A percentile compares a stretch with the other conserved stretches of the same genome.
Conservation (phyloP, 2,329 filamentous ascomycete genomes). For the Coniochaeta sp. region DNA sequence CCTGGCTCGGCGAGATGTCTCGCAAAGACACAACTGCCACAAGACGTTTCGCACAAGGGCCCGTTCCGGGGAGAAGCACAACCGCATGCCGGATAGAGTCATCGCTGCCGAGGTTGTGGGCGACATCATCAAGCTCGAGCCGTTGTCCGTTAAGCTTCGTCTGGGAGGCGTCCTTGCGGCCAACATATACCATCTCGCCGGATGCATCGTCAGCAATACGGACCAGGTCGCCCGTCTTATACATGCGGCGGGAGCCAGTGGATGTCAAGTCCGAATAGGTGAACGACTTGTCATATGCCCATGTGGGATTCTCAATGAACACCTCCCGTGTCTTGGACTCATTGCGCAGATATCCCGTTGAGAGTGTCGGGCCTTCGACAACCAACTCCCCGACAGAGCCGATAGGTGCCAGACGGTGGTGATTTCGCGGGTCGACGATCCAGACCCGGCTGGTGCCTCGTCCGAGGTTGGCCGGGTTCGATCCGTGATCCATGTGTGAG, state of each 20-base stretch:
- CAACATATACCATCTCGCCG: constrained; percentile 14
- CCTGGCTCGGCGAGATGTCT: constrained; percentile 5
- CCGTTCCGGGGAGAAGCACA: constrained; percentile 1
- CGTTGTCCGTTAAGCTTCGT: constrained; percentile 17
- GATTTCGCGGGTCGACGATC: constrained; percentile 14
- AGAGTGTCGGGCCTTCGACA: constrained; percentile 25
- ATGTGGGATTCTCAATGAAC: constrained; percentile 9
- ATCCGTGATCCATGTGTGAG: neutral
- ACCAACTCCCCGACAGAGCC: constrained; percentile 21
- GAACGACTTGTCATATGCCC: constrained; percentile 7
- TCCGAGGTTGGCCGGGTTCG: neutral
- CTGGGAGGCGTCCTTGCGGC: constrained; percentile 14
- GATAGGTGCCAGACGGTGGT: constrained; percentile 15
- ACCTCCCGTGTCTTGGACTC: constrained; percentile 25
- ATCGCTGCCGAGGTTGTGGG: neutral
- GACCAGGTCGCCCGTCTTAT: constrained; percentile 8
- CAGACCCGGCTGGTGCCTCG: constrained; percentile 4
- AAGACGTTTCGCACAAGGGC: constrained; percentile 13
- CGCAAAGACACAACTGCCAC: constrained; percentile 13
- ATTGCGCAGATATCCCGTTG: constrained; percentile 33
- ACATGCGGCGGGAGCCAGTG: neutral
- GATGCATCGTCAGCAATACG: constrained; percentile 16
- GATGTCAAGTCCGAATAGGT: neutral
- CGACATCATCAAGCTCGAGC: constrained; percentile 7
- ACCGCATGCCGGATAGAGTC: neutral